These are phyloP conservation scores for Linnemannia elongata DNA, from an alignment of 192 early-diverging fungal genomes.

Conservation along the genomic window DNA sequence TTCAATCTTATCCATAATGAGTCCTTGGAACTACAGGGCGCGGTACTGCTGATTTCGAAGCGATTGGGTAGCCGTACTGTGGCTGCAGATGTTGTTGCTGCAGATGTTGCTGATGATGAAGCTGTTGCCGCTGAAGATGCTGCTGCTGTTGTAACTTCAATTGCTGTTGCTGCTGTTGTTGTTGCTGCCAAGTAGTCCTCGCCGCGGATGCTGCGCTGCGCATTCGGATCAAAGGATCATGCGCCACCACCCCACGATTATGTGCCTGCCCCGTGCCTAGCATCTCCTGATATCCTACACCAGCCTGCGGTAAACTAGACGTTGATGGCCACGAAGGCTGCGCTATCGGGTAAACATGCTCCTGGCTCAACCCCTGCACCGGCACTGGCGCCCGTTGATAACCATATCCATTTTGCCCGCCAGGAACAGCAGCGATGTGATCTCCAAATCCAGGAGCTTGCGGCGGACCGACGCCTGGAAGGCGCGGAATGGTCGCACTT, in stretches of 20 bases:
- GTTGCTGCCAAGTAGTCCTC: slow-evolving; percentile 26
- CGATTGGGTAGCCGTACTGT: not conserved
- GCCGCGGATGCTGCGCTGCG: not conserved
- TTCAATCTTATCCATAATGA: not conserved
- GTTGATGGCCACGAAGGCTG: not conserved
- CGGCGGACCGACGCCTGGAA: not conserved
- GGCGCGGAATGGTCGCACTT: not conserved
- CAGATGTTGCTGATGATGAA: slow-evolving; percentile 3
- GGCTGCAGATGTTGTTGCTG: not conserved
- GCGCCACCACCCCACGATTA: not conserved
- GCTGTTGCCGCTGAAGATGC: slow-evolving; percentile 20
- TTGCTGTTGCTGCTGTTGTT: slow-evolving; percentile 8
- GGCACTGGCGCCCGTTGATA: slow-evolving; percentile 3
- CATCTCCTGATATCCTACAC: not conserved
- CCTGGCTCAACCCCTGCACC: not conserved
- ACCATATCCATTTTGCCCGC: not conserved
- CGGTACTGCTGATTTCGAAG: not conserved
- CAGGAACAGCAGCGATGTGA: not conserved
- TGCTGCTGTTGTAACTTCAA: slow-evolving; percentile 9
- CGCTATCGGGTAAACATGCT: not conserved
- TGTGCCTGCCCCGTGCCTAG: not conserved
- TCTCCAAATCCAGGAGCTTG: not conserved
- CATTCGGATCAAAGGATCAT: slow-evolving; percentile 6
- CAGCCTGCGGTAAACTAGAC: not conserved
- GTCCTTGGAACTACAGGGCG: not conserved